Conservation (phyloP, 192 early-diverging fungal species). For the Dimargaris verticillata region DNA sequence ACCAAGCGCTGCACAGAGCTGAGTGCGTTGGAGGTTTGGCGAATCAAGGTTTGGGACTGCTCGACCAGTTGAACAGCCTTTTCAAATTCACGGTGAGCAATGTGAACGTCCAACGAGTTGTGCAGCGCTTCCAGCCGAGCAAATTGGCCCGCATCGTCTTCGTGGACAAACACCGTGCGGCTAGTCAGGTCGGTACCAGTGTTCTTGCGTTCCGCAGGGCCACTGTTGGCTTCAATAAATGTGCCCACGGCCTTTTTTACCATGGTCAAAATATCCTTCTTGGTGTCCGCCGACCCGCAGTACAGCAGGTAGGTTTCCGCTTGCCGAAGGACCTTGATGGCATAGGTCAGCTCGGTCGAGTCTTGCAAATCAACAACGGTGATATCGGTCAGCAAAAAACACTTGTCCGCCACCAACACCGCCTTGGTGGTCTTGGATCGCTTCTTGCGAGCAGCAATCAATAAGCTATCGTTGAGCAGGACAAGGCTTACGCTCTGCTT, state of each 20-base stretch:
- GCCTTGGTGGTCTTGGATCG: conserved; percentile 45
- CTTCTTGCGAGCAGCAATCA: conserved; percentile 66
- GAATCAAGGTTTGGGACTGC: conserved; percentile 14
- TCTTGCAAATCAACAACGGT: conserved; percentile 75
- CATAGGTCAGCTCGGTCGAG: conserved; percentile 50
- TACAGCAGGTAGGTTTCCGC: conserved; percentile 61
- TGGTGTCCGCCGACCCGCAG: conserved; percentile 20
- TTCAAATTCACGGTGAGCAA: conserved; percentile 84
- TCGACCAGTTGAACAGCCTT: conserved; percentile 41
- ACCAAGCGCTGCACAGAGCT: conserved; percentile 18
- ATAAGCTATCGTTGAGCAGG: conserved; percentile 67
- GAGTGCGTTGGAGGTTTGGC: conserved; percentile 14
- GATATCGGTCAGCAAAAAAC: conserved; percentile 60
- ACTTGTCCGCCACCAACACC: conserved; percentile 64
- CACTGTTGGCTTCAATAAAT: conserved; percentile 17
- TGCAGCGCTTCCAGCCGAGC: conserved; percentile 54
- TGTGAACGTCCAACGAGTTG: conserved; percentile 81
- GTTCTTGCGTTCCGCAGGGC: neutral
- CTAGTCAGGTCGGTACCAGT: neutral
- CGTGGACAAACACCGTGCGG: conserved; percentile 5
- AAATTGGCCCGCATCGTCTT: neutral
- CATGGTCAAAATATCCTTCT: conserved; percentile 27
- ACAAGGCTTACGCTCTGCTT: conserved; percentile 65
- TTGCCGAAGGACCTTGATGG: conserved; percentile 72
- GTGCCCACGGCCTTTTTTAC: conserved; percentile 24